Evolutionary conservation across 768 basidiomycete species (phyloP).

Genomic region (Solioccasus polychromus): DNA sequence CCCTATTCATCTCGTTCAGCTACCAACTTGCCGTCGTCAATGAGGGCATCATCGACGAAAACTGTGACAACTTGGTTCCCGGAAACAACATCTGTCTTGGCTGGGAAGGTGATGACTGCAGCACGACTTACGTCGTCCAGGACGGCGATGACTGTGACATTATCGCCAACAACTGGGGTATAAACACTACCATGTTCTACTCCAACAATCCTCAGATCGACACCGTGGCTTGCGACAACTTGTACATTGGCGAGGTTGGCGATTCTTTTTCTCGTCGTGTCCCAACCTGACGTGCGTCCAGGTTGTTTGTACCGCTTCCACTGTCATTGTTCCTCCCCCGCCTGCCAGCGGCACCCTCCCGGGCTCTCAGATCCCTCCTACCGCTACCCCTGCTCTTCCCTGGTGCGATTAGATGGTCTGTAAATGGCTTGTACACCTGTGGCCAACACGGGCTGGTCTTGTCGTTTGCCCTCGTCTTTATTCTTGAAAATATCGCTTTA

Average conservation of each 20-base stretch:
- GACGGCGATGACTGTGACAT: conserved; percentile 57
- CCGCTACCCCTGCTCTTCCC: conserved; percentile 36
- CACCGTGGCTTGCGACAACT: conserved; percentile 52
- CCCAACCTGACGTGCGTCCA: conserved; percentile 16
- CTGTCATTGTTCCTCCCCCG: conserved; percentile 41
- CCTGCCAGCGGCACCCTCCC: conserved; percentile 35
- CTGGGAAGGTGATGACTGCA: conserved; percentile 56
- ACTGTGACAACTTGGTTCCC: conserved; percentile 58
- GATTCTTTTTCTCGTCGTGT: not conserved
- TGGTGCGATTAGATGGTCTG: conserved; percentile 44
- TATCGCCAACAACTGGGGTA: conserved; percentile 36
- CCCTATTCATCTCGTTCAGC: conserved; percentile 33
- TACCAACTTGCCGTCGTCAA: conserved; percentile 75
- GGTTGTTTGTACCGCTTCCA: conserved; percentile 53
- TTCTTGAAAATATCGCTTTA: not conserved
- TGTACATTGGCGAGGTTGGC: conserved; percentile 72
- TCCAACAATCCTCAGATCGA: conserved; percentile 76
- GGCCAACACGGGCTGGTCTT: conserved; percentile 26
- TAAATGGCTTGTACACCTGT: conserved; percentile 7
- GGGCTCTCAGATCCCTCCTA: conserved; percentile 31
- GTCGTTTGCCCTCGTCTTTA: conserved; percentile 17
- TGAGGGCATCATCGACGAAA: conserved; percentile 42
- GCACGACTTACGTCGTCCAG: conserved; percentile 53
- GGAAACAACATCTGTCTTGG: conserved; percentile 62
- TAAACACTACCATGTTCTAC: conserved; percentile 55